phyloP scores from a whole-genome alignment of 2,329 filamentous ascomycete genomes.

The Colletotrichum graminicola region DNA sequence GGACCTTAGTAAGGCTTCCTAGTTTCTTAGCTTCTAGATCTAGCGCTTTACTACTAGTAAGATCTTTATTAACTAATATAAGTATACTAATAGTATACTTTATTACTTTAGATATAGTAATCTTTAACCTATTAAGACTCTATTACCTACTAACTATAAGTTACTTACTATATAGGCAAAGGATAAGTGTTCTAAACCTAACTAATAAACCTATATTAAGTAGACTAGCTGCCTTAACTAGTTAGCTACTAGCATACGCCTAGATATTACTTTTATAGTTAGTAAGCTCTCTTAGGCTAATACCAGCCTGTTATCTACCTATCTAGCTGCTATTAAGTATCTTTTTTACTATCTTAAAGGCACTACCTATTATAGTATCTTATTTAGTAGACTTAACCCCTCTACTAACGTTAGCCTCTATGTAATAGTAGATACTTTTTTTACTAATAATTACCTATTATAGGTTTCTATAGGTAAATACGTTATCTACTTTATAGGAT shows the following conservation, averaged over 20 bases:
- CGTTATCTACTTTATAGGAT: too few species aligned
- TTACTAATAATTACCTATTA: too few species aligned
- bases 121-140: not conserved
- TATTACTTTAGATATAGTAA: not conserved
- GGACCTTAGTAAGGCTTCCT: not conserved
- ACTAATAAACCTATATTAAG: not conserved
- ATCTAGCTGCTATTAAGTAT: too few species aligned
- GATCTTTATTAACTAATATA: not conserved
- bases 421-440: too few species aligned
- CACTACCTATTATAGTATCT: too few species aligned
- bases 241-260: not conserved
- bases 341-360: too few species aligned
- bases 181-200: not conserved
- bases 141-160: not conserved
- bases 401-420: too few species aligned
- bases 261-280: not conserved
- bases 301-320: too few species aligned
- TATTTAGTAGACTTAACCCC: too few species aligned
- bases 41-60: rapidly evolving
- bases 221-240: not conserved
- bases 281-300: not conserved
- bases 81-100: not conserved
- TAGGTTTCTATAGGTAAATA: too few species aligned
- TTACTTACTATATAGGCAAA: not conserved
- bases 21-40: not conserved